Evolutionary conservation across 768 basidiomycete genomes (phyloP), one percentile per base, ranked within the genome.

Genomic region (Lentinula sp.): DNA sequence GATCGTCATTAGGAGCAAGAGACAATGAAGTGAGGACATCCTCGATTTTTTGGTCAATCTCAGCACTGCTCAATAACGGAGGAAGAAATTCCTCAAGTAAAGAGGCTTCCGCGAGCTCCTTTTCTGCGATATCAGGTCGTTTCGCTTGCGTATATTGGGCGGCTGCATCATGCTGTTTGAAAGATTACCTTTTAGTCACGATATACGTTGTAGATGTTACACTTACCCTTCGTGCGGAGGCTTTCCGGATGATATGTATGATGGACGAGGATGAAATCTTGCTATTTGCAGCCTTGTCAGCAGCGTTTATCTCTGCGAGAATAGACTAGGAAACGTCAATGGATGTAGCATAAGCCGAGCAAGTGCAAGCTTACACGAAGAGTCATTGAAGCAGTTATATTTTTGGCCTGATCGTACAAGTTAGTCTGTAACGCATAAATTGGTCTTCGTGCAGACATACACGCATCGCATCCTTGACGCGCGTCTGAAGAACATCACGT

Each of bases 401-500:
- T 81, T 65, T 80, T 87, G 60, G 67, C 76, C 88, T 89, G 68
- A 10, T 15, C 21, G 13, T 39, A 13, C 13, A 34, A 21, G 62
- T 13, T 28, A 51, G 34, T 51, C 11, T 51, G 31, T 5, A 1
- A 15, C 4, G 15, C 16, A 35, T 10, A 32, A 8, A 16, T 51
- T 32, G n/a, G 3, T 56, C 45, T 32, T 54, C 46, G 32, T 34
- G 28, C 42, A 16, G 35, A 65, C 64, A n/a, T 40, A 87, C 88
- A 81, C 86, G 90, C 84, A 91, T 83, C 8, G 88, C 84, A 28
- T 70, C 65, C 67, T 90, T 91, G 23, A 89, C 78, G 57, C 81
- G 81, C 45, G 69, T 66, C 57, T 78, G 70, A 35, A 91, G 74
- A 55, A 73, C 76, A 43, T 78, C 66, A 23, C 87, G 83, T 60